Percentiles rank a stretch among this genome's conserved stretches.
These are phyloP conservation scores for Proliferodiscus dingleyae DNA, from an alignment of 2,329 filamentous ascomycete species.

Conservation along the genomic window DNA sequence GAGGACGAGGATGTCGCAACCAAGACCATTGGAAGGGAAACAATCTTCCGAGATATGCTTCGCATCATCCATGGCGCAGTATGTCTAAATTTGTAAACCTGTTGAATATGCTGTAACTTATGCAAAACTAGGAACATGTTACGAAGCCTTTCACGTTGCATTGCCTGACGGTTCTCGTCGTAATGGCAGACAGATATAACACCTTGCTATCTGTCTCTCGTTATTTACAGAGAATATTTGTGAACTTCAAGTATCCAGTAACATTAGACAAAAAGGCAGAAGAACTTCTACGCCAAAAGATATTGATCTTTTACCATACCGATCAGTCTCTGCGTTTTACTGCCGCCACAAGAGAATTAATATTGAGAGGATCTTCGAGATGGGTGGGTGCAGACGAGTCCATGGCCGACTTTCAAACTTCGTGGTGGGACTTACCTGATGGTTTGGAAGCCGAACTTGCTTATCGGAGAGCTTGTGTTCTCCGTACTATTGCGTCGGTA, in stretches of 20 bases:
- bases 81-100: conserved; percentile 5
- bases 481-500: conserved; percentile 65
- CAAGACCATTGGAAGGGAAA: conserved; percentile 52
- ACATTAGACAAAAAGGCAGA: conserved; percentile 49
- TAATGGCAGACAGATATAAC: conserved; percentile 71
- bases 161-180: conserved; percentile 62
- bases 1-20: conserved; percentile 66
- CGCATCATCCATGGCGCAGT: conserved; percentile 58
- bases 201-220: conserved; percentile 51
- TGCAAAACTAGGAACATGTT: conserved; percentile 17
- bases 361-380: conserved; percentile 57
- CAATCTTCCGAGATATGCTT: conserved; percentile 62
- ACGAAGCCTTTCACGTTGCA: conserved; percentile 45
- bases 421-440: conserved; percentile 71
- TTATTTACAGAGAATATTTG: conserved; percentile 44
- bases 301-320: conserved; percentile 61
- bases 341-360: conserved; percentile 58
- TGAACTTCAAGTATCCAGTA: conserved; percentile 50
- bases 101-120: not conserved
- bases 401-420: conserved; percentile 34
- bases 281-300: conserved; percentile 63
- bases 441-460: conserved; percentile 58
- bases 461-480: conserved; percentile 58
- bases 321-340: conserved; percentile 57
- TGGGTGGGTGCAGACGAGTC: conserved; percentile 28